phyloP scores from a whole-genome alignment of 495 filamentous ascomycete species.

The Tuber melanosporum region DNA sequence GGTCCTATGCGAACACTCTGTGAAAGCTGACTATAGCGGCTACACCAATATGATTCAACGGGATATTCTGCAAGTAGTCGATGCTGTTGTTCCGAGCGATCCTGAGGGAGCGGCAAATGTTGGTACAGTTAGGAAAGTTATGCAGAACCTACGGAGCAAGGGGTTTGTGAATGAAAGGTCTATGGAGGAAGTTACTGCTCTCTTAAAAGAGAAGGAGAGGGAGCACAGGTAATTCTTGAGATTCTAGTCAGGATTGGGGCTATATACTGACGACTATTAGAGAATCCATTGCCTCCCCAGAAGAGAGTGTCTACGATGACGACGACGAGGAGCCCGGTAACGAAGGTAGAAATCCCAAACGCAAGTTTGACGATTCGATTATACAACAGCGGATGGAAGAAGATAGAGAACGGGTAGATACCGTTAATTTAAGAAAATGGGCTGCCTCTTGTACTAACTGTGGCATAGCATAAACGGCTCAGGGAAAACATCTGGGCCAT shows the following conservation, averaged over 20 bases:
- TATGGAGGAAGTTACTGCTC: conserved; percentile 20
- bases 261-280: conserved; percentile 25
- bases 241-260: conserved; percentile 10
- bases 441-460: conserved; percentile 2
- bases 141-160: conserved; percentile 34
- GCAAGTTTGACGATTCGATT: conserved; percentile 70
- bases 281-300: conserved; percentile 41
- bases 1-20: conserved; percentile 80
- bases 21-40: conserved; percentile 62
- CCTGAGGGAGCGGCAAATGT: conserved; percentile 89
- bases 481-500: conserved; percentile 89
- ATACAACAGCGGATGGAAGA: conserved; percentile 96
- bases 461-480: conserved; percentile 64
- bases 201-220: conserved; percentile 34
- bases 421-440: not conserved
- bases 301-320: conserved; percentile 43
- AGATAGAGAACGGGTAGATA: conserved; percentile 65
- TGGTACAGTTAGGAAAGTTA: conserved; percentile 75
- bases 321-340: conserved; percentile 42
- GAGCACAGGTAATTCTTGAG: conserved; percentile 28
- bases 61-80: conserved; percentile 82
- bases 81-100: conserved; percentile 79
- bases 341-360: conserved; percentile 39
- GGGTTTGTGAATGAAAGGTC: conserved; percentile 24
- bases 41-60: conserved; percentile 91